Evolutionary conservation across 78 protist species (phyloP).

Genomic region (Blattamonas nauphoetae): DNA sequence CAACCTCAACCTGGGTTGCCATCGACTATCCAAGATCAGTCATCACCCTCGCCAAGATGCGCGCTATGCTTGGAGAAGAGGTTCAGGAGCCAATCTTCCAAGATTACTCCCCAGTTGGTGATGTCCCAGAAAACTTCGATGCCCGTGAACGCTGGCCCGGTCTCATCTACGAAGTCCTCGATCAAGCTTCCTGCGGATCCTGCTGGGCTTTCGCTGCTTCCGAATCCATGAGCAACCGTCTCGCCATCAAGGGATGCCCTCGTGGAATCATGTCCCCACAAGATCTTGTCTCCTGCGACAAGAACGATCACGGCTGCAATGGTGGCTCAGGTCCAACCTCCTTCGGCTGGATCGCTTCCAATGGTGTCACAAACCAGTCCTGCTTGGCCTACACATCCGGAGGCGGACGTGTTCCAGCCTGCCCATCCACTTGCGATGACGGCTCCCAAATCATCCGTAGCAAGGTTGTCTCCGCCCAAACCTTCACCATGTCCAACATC

Average conservation of each 20-base stretch:
- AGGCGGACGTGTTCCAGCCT: slow-evolving; percentile 33
- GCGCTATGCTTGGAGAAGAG: too few relatives aligned
- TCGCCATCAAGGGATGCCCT: too few relatives aligned
- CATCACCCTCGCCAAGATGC: too few relatives aligned
- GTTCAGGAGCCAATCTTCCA: too few relatives aligned
- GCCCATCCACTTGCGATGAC: background rate
- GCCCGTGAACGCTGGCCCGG: too few relatives aligned
- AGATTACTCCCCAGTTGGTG: too few relatives aligned
- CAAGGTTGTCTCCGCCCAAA: background rate
- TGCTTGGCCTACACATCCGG: slow-evolving; percentile 28
- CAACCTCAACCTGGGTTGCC: too few relatives aligned
- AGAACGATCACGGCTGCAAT: background rate
- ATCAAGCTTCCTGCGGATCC: background rate
- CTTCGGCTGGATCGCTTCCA: background rate
- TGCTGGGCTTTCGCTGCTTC: background rate
- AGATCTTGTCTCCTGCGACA: background rate
- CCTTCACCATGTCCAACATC: background rate
- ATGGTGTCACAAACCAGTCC: background rate
- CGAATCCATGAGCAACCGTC: background rate
- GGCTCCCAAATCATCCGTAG: background rate
- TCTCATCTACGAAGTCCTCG: too few relatives aligned
- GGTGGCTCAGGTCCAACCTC: background rate
- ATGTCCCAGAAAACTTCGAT: too few relatives aligned
- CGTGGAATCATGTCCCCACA: background rate
- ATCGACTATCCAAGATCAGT: too few relatives aligned